Evolutionary conservation across 495 filamentous ascomycete species (phyloP).

Genomic region (Podospora conica): DNA sequence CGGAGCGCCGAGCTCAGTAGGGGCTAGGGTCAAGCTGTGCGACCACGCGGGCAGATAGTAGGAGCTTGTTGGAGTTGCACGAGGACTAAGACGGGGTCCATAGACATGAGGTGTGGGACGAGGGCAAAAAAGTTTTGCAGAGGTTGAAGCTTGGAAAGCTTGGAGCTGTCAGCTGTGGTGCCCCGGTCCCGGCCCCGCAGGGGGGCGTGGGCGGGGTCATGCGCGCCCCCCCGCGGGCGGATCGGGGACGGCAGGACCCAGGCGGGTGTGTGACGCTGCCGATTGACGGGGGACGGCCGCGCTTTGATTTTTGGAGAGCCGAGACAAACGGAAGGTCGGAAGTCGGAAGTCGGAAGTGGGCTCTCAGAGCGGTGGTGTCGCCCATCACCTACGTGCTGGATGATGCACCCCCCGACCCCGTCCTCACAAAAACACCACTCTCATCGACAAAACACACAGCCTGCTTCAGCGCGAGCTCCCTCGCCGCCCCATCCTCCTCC

Average conservation of each 20-base stretch:
- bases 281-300: neutral
- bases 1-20: neutral
- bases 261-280: neutral
- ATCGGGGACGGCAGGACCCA: neutral
- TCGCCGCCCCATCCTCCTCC: neutral
- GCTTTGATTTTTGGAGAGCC: neutral
- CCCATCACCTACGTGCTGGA: neutral
- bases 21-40: constrained; percentile 2
- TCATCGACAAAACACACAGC: constrained; percentile 9
- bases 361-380: neutral
- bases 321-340: neutral
- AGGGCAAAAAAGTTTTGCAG: constrained; percentile 6
- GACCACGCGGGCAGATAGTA: neutral
- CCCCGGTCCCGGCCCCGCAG: constrained; percentile 1
- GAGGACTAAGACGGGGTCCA: neutral
- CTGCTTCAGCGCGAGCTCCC: constrained; percentile 9
- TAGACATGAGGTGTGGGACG: neutral
- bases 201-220: neutral
- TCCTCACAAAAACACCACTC: constrained; percentile 7
- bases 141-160: neutral
- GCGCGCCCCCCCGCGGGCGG: constrained; percentile 1
- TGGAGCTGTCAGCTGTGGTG: neutral
- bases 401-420: neutral
- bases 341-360: neutral
- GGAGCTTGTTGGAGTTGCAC: neutral